Evolutionary conservation across 208 protist species (phyloP), one percentile per base, ranked within the genome.

Genomic region (Leptomonas seymouri): DNA sequence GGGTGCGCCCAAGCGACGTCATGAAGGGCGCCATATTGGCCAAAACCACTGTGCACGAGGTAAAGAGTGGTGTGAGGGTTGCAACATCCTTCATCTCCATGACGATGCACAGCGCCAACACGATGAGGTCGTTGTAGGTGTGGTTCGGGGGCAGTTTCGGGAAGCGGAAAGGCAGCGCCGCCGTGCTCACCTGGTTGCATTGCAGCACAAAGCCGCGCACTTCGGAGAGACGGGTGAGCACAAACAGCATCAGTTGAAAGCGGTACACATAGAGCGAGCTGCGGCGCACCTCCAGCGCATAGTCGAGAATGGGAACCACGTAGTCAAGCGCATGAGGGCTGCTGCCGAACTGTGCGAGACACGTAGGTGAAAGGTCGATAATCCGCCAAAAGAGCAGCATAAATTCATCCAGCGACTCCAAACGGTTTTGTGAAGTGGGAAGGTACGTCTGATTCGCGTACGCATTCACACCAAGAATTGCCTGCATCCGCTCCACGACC

Each of bases 1-100:
- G 71, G 11, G 63, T 54, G 28, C 44, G 53, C 51, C 80, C 71
- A 20, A 94, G 71, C 6, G 51, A 63, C 11, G 65, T 94, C n/a
- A 97, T 78, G 70, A 91, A 98, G 12, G 93, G 91, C 7, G 90
- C 81, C 49, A 98, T 67, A 66, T 98, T 98, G 1, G 86, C 67
- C 51, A 98, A 31, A 3, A 98, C 67, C 9, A 83, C 76, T 27
- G 80, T 84, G 73, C 93, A 94, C 25, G 85, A 92, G 18, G 76
- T 61, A 57, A 85, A 71, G n/a, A 94, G 55, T 25, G 80, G 77
- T 23, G 71, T 62, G 53, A 93, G 78, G 9, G 71, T 14, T 1
- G 72, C 39, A 15, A 76, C 21, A 25, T 91, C 78, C 18, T 76
- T 67, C 63, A 80, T 82, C 28, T 86, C 74, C 50, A 92, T 60